Conservation (phyloP, 805 yeast species). For the Yarrowia sp. region DNA sequence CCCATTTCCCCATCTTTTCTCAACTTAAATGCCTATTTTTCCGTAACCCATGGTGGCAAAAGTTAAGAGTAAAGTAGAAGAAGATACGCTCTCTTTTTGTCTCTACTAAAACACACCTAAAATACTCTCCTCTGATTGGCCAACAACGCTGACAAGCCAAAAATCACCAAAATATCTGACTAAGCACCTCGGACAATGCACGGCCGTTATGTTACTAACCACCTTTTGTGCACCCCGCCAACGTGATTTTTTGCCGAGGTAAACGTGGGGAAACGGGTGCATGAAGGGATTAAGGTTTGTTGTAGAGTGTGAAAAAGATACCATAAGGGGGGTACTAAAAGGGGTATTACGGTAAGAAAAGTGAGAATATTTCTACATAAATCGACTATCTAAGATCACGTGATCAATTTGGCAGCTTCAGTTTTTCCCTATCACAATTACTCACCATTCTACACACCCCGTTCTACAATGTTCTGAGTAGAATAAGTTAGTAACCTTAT, state of each 20-base stretch:
- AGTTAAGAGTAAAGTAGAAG: no score
- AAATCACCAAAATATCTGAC: neutral
- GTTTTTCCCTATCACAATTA: no score
- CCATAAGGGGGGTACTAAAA: neutral
- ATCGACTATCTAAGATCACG: no score
- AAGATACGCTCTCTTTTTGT: no score
- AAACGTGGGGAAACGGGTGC: constrained; percentile 4
- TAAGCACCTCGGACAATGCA: neutral
- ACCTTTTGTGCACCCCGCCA: neutral
- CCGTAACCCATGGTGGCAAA: neutral
- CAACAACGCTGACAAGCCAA: no score
- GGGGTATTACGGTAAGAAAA: neutral
- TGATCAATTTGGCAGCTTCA: neutral
- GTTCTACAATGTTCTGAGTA: neutral
- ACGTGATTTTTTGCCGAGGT: constrained; percentile 7
- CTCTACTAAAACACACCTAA: neutral
- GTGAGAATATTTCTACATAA: neutral
- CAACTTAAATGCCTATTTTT: no score
- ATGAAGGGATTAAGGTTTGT: neutral
- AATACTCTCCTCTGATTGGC: neutral
- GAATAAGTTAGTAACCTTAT: neutral
- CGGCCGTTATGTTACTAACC: neutral
- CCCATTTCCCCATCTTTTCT: neutral
- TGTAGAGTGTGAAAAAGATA: neutral
- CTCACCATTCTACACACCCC: neutral